Evolutionary conservation across 1,139 yeast genomes (phyloP), one percentile per base, ranked within the genome.

Genomic region (Hanseniaspora gamundiae): DNA sequence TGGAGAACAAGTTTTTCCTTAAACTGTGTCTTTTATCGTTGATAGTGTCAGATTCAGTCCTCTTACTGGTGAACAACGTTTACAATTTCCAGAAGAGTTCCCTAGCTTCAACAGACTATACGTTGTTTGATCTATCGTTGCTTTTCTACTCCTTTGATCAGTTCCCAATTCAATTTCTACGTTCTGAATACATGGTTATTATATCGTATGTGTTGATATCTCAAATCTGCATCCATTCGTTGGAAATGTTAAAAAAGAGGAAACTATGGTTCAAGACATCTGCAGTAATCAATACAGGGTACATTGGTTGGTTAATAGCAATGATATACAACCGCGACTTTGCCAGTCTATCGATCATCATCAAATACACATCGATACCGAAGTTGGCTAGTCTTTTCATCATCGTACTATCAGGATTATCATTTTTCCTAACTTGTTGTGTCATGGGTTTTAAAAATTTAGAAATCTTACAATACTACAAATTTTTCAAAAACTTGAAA

Each of bases 401-500:
- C 16, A 50, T 57, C 22, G n/a, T 44, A 3, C 40, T 52, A 6
- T 53, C 60, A 1, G 39, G 52, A 6, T 24, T 47, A 8, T 48
- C 51, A 21, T 54, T 54, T 39, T 41, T 45, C 3, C 35, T 55
- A 35, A 57, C 59, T 16, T 53, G 55, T 35, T 28, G 52, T 16
- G 54, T 52, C 2, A 46, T 38, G 35, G 42, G 59, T 22, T 46
- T 44, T 26, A 38, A 39, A 16, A 31, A 44, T 7, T 10, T 51
- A 14, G 46, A 46, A 11, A 56, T 52, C 24, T 44, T 57, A 29
- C 58, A 55, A 39, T 56, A 51, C 44, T 48, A 54, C 42, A 51
- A 60, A 0, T 57, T 59, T 30, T 52, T 57, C 52, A 50, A 51
- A 31, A 57, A 59, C 41, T 59, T 62, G 59, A 49, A 51, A 48